These are phyloP conservation scores for Podaxis pistillaris DNA, from an alignment of 768 basidiomycete genomes.

Conservation along the genomic window DNA sequence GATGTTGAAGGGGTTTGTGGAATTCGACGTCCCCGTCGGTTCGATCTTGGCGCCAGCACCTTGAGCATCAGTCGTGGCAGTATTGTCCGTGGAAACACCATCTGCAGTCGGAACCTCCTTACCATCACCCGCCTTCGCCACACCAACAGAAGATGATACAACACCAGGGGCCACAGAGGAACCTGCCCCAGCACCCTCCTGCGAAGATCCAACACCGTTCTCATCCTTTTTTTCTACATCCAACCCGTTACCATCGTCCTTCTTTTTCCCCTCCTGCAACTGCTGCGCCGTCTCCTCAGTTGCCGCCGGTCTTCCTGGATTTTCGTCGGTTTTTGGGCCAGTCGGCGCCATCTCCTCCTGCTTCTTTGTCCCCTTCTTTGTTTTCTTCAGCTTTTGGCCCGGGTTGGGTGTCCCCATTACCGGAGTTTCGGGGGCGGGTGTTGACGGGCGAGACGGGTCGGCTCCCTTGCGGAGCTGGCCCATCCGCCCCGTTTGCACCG, in stretches of 20 bases:
- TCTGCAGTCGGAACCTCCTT: slow-evolving; percentile 4
- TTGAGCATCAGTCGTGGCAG: slow-evolving; percentile 1
- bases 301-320: neutral
- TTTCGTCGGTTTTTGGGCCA: slow-evolving; percentile 11
- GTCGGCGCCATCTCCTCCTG: slow-evolving; percentile 10
- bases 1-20: neutral
- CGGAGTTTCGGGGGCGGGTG: slow-evolving; percentile 7
- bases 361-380: slow-evolving; percentile 13
- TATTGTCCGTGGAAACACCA: slow-evolving; percentile 3
- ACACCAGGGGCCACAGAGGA: slow-evolving; percentile 3
- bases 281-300: neutral
- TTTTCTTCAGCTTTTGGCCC: neutral
- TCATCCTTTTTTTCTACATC: slow-evolving; percentile 14
- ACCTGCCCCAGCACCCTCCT: slow-evolving; percentile 6
- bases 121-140: neutral
- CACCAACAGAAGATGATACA: neutral
- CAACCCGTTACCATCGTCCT: slow-evolving; percentile 4
- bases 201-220: slow-evolving; percentile 13
- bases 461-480: neutral
- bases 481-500: slow-evolving; percentile 8
- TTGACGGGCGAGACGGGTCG: slow-evolving; percentile 12
- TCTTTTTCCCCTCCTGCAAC: neutral
- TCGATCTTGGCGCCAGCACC: neutral
- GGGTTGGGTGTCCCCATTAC: neutral
- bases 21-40: neutral